Evolutionary conservation across 2,329 filamentous ascomycete genomes (phyloP).

Genomic region (Alternaria burnsii): DNA sequence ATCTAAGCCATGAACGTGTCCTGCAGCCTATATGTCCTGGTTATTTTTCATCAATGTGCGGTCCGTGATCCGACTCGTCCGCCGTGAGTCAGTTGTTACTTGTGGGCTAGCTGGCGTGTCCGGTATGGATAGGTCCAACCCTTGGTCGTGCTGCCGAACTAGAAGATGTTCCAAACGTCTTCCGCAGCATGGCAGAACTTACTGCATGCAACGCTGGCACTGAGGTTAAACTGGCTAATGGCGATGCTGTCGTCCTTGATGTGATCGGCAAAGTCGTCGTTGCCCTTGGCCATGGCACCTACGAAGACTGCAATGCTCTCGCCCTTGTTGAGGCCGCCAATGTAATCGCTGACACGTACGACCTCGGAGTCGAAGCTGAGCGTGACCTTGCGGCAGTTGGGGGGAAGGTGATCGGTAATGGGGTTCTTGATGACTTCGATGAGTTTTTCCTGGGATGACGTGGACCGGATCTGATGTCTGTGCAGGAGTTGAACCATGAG

Average conservation of each 20-base stretch:
- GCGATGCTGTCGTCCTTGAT: conserved; percentile 97
- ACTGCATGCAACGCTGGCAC: conserved; percentile 97
- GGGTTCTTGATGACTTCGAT: conserved; percentile 98
- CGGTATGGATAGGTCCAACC: conserved; percentile 33
- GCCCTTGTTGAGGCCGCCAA: conserved; percentile 77
- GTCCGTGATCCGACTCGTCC: conserved; percentile 24
- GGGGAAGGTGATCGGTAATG: conserved; percentile 94
- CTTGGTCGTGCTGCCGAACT: conserved; percentile 44
- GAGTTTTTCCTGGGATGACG: conserved; percentile 96
- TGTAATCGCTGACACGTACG: conserved; percentile 87
- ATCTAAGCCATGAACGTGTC: conserved; percentile 62
- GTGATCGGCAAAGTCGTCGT: conserved; percentile 92
- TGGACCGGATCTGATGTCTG: conserved; percentile 92
- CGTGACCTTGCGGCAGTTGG: conserved; percentile 97
- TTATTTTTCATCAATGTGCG: conserved; percentile 32
- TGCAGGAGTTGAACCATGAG: conserved; percentile 98
- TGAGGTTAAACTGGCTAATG: conserved; percentile 98
- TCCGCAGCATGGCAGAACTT: conserved; percentile 99
- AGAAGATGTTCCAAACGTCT: conserved; percentile 94
- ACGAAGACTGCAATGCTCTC: conserved; percentile 98
- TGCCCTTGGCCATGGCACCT: conserved; percentile 97
- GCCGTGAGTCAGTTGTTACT: conserved; percentile 33
- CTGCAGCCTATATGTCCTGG: conserved; percentile 40
- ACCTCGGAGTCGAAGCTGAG: conserved; percentile 92
- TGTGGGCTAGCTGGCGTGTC: conserved; percentile 37